Evolutionary conservation across 768 basidiomycete genomes (phyloP), one percentile per base, ranked within the genome.

Genomic region (Tephrocybe rancida): DNA sequence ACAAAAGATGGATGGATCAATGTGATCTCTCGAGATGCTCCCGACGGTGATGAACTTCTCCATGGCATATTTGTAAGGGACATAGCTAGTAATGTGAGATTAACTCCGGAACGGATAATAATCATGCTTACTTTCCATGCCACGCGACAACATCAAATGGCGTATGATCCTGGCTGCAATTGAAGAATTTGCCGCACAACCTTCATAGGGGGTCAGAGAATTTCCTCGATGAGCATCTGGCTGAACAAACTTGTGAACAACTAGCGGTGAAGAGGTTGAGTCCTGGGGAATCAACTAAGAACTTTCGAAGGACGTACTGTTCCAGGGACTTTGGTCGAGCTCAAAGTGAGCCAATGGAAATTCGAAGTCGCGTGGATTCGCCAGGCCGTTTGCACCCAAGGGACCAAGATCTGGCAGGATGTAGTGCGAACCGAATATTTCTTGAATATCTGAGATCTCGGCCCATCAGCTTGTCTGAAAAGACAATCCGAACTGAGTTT

Each of bases 81-180:
- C 80, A 61, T 86, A 86, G 67, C 83, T 84, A 47, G 11, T n/a
- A n/a, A n/a, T n/a, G n/a, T n/a, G n/a, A n/a, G n/a, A n/a, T n/a
- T n/a, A n/a, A n/a, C n/a, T n/a, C n/a, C n/a, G n/a, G n/a, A 32
- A 7, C 30, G 13, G 6, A 32, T 32, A 13, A 32, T 32, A n/a
- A 13, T 32, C 30, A 27, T 3, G 69, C 81, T 47, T 64, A 84
- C 83, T 84, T 86, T 67, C 84, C 84, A 45, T 82, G 79, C 85
- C 84, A 87, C 1, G 85, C 85, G 24, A 87, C 86, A 35, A 87
- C 85, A 62, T 88, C 86, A 65, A 87, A 88, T 0, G 86, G 86
- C 1, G 86, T 85, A 65, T 86, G 82, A 39, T 82, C 77, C 56
- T 87, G 84, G 35, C 70, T 67, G 58, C 82, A 83, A 21, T 68